Evolutionary conservation across 306 rosid species (phyloP).

Genomic region (Vicia villosa): DNA sequence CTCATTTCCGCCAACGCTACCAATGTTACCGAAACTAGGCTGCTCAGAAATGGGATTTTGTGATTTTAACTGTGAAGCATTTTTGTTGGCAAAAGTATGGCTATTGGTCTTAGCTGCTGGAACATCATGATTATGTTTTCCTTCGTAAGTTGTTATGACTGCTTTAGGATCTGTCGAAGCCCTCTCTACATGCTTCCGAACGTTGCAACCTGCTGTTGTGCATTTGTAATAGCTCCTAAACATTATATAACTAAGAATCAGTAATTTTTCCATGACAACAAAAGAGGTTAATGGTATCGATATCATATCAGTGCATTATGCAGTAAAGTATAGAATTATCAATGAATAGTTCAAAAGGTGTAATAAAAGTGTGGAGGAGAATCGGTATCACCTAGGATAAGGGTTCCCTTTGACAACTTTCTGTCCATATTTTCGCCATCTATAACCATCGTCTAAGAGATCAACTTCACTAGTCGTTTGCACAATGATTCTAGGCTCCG

Average conservation of each 20-base stretch:
- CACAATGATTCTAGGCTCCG: slow-evolving; percentile 83
- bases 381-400: slow-evolving; percentile 67
- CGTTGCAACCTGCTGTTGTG: slow-evolving; percentile 76
- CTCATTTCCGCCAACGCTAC: slow-evolving; percentile 38
- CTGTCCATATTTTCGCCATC: slow-evolving; percentile 92
- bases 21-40: slow-evolving; percentile 40
- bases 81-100: slow-evolving; percentile 59
- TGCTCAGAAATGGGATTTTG: slow-evolving; percentile 42
- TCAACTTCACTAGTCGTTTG: slow-evolving; percentile 92
- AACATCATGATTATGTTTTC: slow-evolving; percentile 87
- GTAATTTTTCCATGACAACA: background rate
- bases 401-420: slow-evolving; percentile 86
- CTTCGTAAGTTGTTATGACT: slow-evolving; percentile 92
- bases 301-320: slow-evolving; percentile 3
- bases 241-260: slow-evolving; percentile 26
- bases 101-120: slow-evolving; percentile 74
- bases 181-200: slow-evolving; percentile 87
- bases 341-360: background rate
- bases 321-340: background rate
- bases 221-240: slow-evolving; percentile 93
- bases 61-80: slow-evolving; percentile 46
- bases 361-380: slow-evolving; percentile 31
- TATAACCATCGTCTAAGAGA: slow-evolving; percentile 80
- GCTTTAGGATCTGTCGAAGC: slow-evolving; percentile 87
- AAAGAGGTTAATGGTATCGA: background rate